Conservation (phyloP, 805 yeast genomes). For the Zygosaccharomyces kombuchaensis region DNA sequence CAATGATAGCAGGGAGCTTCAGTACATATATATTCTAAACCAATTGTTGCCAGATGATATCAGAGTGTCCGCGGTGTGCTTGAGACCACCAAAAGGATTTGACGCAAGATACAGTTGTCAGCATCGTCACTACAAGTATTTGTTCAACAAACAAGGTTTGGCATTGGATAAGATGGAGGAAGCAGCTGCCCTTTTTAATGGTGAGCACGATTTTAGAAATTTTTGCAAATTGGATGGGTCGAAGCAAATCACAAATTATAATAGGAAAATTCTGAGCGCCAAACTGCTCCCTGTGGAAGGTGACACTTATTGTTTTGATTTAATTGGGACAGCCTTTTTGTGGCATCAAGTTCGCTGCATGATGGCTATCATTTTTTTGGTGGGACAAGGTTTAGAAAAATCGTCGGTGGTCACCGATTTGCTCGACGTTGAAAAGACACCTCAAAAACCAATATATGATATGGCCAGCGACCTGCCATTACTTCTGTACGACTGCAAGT, state of each 20-base stretch:
- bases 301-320: conserved; percentile 62
- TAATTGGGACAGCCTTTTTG: conserved; percentile 83
- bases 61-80: conserved; percentile 71
- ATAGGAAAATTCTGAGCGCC: conserved; percentile 56
- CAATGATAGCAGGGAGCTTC: conserved; percentile 65
- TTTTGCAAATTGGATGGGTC: conserved; percentile 94
- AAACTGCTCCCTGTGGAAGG: conserved; percentile 40
- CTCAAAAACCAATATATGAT: conserved; percentile 72
- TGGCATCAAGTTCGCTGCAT: conserved; percentile 99
- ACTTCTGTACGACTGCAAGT: conserved; percentile 80
- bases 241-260: conserved; percentile 79
- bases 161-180: conserved; percentile 62
- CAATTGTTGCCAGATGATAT: conserved; percentile 77
- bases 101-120: conserved; percentile 91
- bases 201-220: conserved; percentile 87
- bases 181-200: conserved; percentile 58
- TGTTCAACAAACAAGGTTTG: conserved; percentile 55
- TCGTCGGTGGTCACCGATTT: conserved; percentile 55
- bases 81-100: conserved; percentile 77
- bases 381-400: conserved; percentile 73
- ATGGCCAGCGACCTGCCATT: conserved; percentile 91
- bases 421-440: conserved; percentile 51
- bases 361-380: conserved; percentile 75
- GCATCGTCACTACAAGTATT: conserved; percentile 81
- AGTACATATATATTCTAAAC: conserved; percentile 72